A percentile compares a stretch with the other conserved stretches of the same genome.
phyloP scores from a whole-genome alignment of 2,329 filamentous ascomycete genomes.

The Parasarocladium wereldwijsianum region DNA sequence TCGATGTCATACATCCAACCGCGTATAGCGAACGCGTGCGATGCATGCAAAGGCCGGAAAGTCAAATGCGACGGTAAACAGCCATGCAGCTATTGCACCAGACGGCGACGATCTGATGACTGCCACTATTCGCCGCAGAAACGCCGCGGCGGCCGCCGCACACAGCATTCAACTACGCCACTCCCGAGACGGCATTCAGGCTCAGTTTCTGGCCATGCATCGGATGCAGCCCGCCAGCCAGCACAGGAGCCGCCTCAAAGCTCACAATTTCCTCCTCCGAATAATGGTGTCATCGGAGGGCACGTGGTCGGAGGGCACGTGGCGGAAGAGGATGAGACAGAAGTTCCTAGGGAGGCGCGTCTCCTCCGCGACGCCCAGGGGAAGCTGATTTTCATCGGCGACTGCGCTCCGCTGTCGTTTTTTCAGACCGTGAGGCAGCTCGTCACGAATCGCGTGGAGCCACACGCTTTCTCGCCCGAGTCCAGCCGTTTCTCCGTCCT shows the following conservation, averaged over 20 bases:
- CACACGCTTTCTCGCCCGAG: conserved; percentile 34
- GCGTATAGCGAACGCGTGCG: conserved; percentile 38
- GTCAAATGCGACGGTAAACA: conserved; percentile 39
- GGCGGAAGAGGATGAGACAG: conserved; percentile 34
- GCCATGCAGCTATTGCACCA: conserved; percentile 36
- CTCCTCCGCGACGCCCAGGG: conserved; percentile 36
- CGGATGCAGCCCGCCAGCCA: not conserved
- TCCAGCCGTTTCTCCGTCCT: conserved; percentile 33
- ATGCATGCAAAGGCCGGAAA: conserved; percentile 38
- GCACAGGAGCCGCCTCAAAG: not conserved
- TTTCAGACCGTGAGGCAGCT: conserved; percentile 39
- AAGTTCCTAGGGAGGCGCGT: conserved; percentile 37
- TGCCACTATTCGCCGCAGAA: conserved; percentile 34
- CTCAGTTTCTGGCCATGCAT: not conserved
- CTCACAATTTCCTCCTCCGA: not conserved
- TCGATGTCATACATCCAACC: conserved; percentile 15
- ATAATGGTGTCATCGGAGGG: not conserved
- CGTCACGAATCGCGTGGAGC: conserved; percentile 31
- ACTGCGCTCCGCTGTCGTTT: conserved; percentile 40
- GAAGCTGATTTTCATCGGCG: conserved; percentile 39
- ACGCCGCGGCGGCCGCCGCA: conserved; percentile 17
- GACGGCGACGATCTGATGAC: conserved; percentile 23
- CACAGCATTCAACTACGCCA: conserved; percentile 3
- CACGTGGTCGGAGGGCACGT: too few relatives aligned
- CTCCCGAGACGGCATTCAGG: not conserved